phyloP scores from a whole-genome alignment of 140 eudicot species.

The Oenanthe javanica region DNA sequence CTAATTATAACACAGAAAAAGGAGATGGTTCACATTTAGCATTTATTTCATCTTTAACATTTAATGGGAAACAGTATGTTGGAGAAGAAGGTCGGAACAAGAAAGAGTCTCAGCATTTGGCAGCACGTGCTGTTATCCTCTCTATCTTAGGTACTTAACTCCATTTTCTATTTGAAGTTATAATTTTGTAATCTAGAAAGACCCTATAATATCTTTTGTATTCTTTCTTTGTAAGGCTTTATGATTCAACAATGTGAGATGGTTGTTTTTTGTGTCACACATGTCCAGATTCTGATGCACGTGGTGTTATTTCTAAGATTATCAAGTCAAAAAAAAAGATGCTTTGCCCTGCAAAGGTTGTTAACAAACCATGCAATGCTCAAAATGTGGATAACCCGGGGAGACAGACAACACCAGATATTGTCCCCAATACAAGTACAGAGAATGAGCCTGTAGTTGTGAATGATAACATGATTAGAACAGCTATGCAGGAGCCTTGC shows the following conservation, averaged over 20 bases:
- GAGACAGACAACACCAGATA: background rate
- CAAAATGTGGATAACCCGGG: conserved; percentile 2
- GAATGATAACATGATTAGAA: background rate
- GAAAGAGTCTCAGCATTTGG: conserved; percentile 10
- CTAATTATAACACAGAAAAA: conserved; percentile 21
- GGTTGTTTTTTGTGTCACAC: background rate
- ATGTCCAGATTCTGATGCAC: conserved; percentile 38
- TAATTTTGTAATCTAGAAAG: background rate
- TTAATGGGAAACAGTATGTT: conserved; percentile 1
- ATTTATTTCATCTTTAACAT: conserved; percentile 17
- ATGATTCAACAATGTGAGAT: background rate
- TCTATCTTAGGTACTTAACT: conserved; percentile 9
- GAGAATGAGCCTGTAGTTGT: background rate
- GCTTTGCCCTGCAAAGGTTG: conserved; percentile 20
- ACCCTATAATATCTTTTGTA: background rate
- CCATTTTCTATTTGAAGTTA: background rate
- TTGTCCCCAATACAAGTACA: background rate
- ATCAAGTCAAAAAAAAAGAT: conserved; percentile 25
- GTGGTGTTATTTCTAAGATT: conserved; percentile 29
- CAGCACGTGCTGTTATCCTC: conserved; percentile 7
- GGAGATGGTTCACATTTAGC: conserved; percentile 9
- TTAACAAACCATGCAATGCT: background rate
- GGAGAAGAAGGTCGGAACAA: conserved; percentile 3
- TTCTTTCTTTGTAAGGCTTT: background rate
- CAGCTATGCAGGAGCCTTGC: background rate